Conservation (phyloP, 768 basidiomycete species). For the Lactifluus subvellereus region DNA sequence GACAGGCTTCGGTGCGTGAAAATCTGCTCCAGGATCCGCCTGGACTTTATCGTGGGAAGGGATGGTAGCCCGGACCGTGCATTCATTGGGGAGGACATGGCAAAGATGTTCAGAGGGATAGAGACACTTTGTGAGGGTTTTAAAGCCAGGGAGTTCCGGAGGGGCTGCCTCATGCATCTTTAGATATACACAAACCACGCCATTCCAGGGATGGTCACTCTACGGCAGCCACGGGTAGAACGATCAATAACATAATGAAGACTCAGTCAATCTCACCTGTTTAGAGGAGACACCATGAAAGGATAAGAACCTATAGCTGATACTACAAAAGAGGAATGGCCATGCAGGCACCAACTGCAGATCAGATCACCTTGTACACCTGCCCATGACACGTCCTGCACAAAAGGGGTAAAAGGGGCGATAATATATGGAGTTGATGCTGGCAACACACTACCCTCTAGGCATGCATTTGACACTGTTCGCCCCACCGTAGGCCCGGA, state of each 20-base stretch:
- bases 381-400: not conserved
- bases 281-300: constrained; percentile 5
- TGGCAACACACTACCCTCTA: not conserved
- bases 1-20: constrained; percentile 16
- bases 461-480: not conserved
- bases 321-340: constrained; percentile 1
- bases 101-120: not conserved
- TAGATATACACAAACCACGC: not conserved
- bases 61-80: not conserved
- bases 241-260: not conserved
- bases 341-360: not conserved
- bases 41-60: constrained; percentile 8
- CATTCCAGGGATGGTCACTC: constrained; percentile 12
- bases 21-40: not conserved
- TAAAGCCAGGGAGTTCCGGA: constrained; percentile 5
- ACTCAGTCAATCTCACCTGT: not conserved
- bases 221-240: not conserved
- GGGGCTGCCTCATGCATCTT: not conserved
- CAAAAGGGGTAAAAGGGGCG: not conserved
- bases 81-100: not conserved
- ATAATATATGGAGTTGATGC: not conserved
- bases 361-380: not conserved
- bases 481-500: not conserved
- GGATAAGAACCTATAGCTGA: constrained; percentile 1
- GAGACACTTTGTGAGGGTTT: not conserved